These are phyloP conservation scores for Lepidopterella palustris DNA, from an alignment of 495 filamentous ascomycete genomes.

Conservation along the genomic window DNA sequence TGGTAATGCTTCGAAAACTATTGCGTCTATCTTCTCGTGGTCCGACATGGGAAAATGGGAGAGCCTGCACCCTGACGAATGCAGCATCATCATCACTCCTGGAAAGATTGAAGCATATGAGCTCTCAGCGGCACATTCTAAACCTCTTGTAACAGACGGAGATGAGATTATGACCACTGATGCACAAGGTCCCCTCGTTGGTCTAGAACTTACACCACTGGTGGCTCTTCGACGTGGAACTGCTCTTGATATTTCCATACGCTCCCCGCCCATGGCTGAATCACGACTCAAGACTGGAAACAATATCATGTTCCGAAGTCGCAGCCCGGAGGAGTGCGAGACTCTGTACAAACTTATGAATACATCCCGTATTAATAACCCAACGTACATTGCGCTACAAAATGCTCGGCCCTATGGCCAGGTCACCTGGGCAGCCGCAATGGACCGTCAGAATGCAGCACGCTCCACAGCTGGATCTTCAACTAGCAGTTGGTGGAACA, in stretches of 20 bases:
- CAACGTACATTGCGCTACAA: slow-evolving; percentile 79
- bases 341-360: slow-evolving; percentile 78
- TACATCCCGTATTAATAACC: slow-evolving; percentile 74
- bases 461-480: slow-evolving; percentile 24
- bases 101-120: slow-evolving; percentile 82
- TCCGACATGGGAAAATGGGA: slow-evolving; percentile 77
- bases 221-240: slow-evolving; percentile 84
- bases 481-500: slow-evolving; percentile 18
- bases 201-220: slow-evolving; percentile 77
- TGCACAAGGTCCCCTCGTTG: slow-evolving; percentile 56
- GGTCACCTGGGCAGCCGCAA: slow-evolving; percentile 34
- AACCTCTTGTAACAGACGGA: slow-evolving; percentile 37
- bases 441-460: slow-evolving; percentile 39
- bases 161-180: slow-evolving; percentile 29
- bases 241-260: slow-evolving; percentile 87
- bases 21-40: slow-evolving; percentile 82
- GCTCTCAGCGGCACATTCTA: slow-evolving; percentile 48
- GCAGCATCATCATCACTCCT: slow-evolving; percentile 72
- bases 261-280: slow-evolving; percentile 66
- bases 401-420: slow-evolving; percentile 46
- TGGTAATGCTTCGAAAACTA: slow-evolving; percentile 54
- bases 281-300: slow-evolving; percentile 64
- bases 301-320: slow-evolving; percentile 84
- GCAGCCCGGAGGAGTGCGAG: slow-evolving; percentile 68
- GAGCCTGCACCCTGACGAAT: slow-evolving; percentile 64